Base-by-base conservation (phyloP, 2,329 filamentous ascomycete species). In the Arthrobotrys entomopaga region DNA sequence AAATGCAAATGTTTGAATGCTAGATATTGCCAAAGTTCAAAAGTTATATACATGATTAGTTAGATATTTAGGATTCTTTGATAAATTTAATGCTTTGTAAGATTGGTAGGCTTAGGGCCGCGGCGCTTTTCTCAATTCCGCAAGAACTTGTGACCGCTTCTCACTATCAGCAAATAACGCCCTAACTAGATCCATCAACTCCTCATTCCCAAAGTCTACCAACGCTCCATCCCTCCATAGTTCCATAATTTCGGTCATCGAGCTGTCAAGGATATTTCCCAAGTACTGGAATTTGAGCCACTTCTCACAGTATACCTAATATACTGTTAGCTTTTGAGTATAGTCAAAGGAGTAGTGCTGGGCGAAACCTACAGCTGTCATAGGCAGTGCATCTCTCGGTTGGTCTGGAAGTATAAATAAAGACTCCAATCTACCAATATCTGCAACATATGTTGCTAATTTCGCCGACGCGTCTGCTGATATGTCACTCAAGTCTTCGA, bases 201-300 rank as follows among this genome's bases (percentile, higher is more conserved):
- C 78, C 34, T 76, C 78, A 22, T 40, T 69, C 34, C 75, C 76
- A 65, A 77, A 78, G 16, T 77, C 77, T 4, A 75, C 73, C 16
- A 78, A 54, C n/a, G 67, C 64, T 0, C 77, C 77, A 15, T 78
- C 78, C 38, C 77, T 78, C 58, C 75, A 78, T 67, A 78, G 66
- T 52, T 77, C 76, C 49, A 77, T 71, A 19, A 79, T 79, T 24
- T 79, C 77, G 4, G 54, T 70, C 76, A 79, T 78, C 10, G 72
- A 77, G 34, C 77, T 77, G 54, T 78, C 76, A 22, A 79, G 40
- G 11, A 79, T 76, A 66, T 77, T 77, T 53, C 74, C 73, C 13
- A 79, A 54, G 52, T 77, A 79, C 13, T 77, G 64, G 40, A 79
- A 78, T 64, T 78, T 79, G 5, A 78, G 64, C 78, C 78, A 79